These are phyloP conservation scores for Magnolia sinica DNA, from an alignment of 164 flowering plant species.

Conservation along the genomic window DNA sequence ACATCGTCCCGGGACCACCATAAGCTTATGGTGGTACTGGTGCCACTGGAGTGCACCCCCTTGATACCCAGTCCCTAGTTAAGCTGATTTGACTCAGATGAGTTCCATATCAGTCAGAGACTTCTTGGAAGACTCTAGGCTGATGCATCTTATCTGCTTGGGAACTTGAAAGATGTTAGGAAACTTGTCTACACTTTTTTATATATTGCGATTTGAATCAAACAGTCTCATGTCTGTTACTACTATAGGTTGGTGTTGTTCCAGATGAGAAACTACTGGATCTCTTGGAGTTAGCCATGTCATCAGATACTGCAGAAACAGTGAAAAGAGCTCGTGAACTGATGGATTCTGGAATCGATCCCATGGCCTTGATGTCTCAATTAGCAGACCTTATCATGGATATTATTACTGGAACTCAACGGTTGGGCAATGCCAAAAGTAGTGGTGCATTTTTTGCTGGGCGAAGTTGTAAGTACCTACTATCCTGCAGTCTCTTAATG, in stretches of 20 bases:
- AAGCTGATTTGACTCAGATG: neutral
- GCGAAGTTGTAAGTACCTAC: slow-evolving; percentile 57
- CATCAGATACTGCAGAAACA: slow-evolving; percentile 90
- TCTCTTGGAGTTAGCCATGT: slow-evolving; percentile 88
- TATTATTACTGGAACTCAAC: slow-evolving; percentile 86
- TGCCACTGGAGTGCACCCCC: too few relatives aligned
- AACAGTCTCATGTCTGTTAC: neutral
- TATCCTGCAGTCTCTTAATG: neutral
- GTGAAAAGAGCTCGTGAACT: slow-evolving; percentile 84
- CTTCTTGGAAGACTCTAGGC: too few relatives aligned
- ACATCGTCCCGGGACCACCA: too few relatives aligned
- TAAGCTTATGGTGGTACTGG: too few relatives aligned
- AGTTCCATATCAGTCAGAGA: neutral
- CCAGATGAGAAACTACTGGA: slow-evolving; percentile 86
- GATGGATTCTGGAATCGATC: slow-evolving; percentile 90
- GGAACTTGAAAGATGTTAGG: too few relatives aligned
- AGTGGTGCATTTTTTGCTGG: slow-evolving; percentile 43
- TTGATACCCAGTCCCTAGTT: too few relatives aligned
- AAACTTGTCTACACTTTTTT: neutral
- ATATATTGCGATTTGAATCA: neutral
- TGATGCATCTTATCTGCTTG: too few relatives aligned
- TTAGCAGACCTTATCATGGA: slow-evolving; percentile 94
- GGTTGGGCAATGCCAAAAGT: slow-evolving; percentile 36
- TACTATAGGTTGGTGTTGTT: slow-evolving; percentile 73
- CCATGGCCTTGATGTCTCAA: slow-evolving; percentile 89